Evolutionary conservation across 177 flowering plant genomes (phyloP), one percentile per base, ranked within the genome.

Genomic region (Vitis hybrid): DNA sequence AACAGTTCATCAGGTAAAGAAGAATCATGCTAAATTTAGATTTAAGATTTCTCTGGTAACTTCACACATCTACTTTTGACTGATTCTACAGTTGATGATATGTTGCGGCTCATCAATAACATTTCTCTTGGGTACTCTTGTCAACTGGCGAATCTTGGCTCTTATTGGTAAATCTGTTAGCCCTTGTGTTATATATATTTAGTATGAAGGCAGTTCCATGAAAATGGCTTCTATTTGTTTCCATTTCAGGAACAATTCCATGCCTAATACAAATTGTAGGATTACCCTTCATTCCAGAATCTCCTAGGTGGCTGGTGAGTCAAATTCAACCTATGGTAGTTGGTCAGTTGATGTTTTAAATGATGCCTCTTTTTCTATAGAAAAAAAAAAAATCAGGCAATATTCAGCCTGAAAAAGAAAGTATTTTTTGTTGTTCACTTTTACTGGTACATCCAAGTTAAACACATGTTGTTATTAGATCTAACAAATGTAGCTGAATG

Each of bases 261-360:
- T 85, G 90, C 70, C 58, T 86, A 15, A 51, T 81, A 31, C 87
- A 85, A 71, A 59, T 88, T 69, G 2, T 86, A 2, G 90, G 89
- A 50, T 73, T 88, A 28, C 54, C 73, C 73, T 83, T 86, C 78
- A 79, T 85, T 69, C 92, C 90, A 2, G 92, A 88, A 28, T 88
- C 92, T 63, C 92, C 92, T 47, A 82, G 92, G 83, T 88, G 90
- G 89, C 80, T 86, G 86, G 92, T 88, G 70, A 73, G 86, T 74
- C 60, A 22, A 17, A 47, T 15, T 10, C 6, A 57, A 64, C 4
- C 6, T 38, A 38, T 38, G 8, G 6, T 22, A 8, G 56, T n/a
- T 55, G 3, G 1, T 63, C 0, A 2, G 14, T 5, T 28, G 13
- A 3, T 13, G 6, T 61, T 61, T 14, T 61, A 11, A n/a, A 51